Conservation (phyloP, 2,329 filamentous ascomycete genomes). For the Alternaria angustiovoidea region DNA sequence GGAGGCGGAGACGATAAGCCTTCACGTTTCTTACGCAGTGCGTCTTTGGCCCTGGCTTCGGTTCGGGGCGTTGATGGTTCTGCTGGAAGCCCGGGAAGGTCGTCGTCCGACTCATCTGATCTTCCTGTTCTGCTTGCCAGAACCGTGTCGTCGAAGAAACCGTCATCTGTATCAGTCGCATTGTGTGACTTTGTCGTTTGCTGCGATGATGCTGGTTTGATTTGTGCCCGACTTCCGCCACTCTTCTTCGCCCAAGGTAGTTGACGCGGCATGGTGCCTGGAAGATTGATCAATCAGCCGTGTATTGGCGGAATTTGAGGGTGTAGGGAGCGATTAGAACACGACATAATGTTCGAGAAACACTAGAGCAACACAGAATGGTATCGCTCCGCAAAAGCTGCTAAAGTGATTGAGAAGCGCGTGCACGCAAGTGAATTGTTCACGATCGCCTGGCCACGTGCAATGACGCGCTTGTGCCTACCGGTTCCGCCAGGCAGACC, state of each 20-base stretch:
- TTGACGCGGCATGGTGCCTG: conserved; percentile 59
- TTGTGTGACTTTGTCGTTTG: conserved; percentile 19
- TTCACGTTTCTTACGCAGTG: conserved; percentile 22
- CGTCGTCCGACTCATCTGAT: conserved; percentile 29
- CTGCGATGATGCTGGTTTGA: conserved; percentile 19
- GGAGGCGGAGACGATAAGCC: conserved; percentile 54
- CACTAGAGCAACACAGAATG: not conserved
- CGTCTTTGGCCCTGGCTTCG: conserved; percentile 12
- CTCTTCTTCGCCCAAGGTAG: conserved; percentile 60
- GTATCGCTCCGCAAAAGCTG: conserved; percentile 6
- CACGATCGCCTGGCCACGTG: conserved; percentile 33
- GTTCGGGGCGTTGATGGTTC: conserved; percentile 18
- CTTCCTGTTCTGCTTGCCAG: conserved; percentile 29
- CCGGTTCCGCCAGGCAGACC: conserved; percentile 21
- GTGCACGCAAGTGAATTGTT: conserved; percentile 27
- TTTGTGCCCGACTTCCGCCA: conserved; percentile 27
- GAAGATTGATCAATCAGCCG: conserved; percentile 5
- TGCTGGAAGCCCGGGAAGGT: conserved; percentile 22
- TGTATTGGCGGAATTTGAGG: not conserved
- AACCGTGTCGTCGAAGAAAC: conserved; percentile 36
- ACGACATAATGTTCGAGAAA: conserved; percentile 2
- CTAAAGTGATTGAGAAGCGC: conserved; percentile 15
- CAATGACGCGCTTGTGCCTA: conserved; percentile 10
- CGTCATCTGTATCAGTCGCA: conserved; percentile 34
- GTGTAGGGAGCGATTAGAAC: not conserved